Base-by-base conservation (phyloP, 2,329 filamentous ascomycete species). In the Aspergillaceae sp. region DNA sequence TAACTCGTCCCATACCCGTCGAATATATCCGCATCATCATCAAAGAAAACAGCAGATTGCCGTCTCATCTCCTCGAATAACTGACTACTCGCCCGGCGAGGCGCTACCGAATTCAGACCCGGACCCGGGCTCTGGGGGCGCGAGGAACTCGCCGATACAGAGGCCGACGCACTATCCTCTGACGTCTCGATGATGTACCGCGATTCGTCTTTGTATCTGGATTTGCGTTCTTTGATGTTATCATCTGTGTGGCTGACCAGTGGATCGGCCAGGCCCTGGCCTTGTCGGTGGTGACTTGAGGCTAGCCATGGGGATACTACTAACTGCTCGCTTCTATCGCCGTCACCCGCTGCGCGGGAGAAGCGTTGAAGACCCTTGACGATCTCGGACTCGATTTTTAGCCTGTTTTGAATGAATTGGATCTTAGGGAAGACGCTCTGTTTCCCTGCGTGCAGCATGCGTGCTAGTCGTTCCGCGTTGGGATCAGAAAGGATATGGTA, bases 371-470 rank as follows among this genome's bases (percentile, higher is more conserved):
- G 64, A 2, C 79, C 80, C 52, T 78, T 69, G 50, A 80, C 73
- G 42, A 84, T 79, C 5, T 79, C 61, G 42, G 83, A 76, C 69
- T 98, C 92, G 6, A 96, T 74, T 58, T 87, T 87, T 54, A 96
- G 78, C 43, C 92, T 73, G 62, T 98, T 98, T 27, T 78, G 80
- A 48, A 97, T 80, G 61, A 97, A 98, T 61, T 92, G 87, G 43
- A 98, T 74, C 63, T 92, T 94, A 0, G 92, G 87, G 62, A 94
- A 98, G 1, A 86, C 81, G 51, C 86, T 89, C 65, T 92, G 86
- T 65, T 94, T 86, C 19, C 92, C 92, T 48, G 87, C 85, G 51
- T 89, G 85, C 9, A 98, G 79, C 91, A 97, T 96, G 34, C 85
- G 78, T 5, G 86, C 87, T 7, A 98, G 71, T 3, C 89, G 77